Base-by-base conservation (phyloP, 2,329 filamentous ascomycete species). In the Aspergillus unguis region DNA sequence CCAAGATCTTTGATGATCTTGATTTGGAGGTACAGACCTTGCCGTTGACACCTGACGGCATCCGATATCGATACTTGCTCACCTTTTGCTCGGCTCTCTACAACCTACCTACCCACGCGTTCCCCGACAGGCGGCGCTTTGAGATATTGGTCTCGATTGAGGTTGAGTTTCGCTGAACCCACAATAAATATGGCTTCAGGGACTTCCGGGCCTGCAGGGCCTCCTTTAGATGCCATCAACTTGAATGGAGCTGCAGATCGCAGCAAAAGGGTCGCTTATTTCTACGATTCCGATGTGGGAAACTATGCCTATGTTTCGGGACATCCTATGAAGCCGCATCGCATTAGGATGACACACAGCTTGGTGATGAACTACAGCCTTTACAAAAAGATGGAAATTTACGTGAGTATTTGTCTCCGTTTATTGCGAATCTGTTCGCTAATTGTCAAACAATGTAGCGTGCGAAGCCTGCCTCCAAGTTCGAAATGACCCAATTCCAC, bases 281-380 rank as follows among this genome's bases (percentile, higher is more conserved):
- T 97, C 74, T 97, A 97, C 80, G 92, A 97, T 70, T 95, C 90
- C 3, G 92, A 97, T 75, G 94, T 97, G 68, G 92, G 92, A 60
- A 97, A 97, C 74, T 97, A 96, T 78, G 92, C 92, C 70, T 97
- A 97, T 68, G 90, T 95, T 53, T 80, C 82, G 9, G 81, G 81
- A n/a, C 83, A 84, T 72, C 82, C 84, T 32, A 86, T 86, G 83
- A 85, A 85, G 70, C 82, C 83, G 35, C 82, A 83, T 66, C 77
- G 85, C 58, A 87, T 88, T 72, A 78, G 85, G 61, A 85, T 88
- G 80, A 83, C 79, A 43, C 79, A 81, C 65, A 80, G 77, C 58
- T 71, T 87, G 65, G 84, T 87, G 58, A 87, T 87, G 84, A 87
- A 87, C 69, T 87, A 87, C 67, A 82, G 82, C 46, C 74, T 87